A percentile compares a stretch with the other conserved stretches of the same genome.
These are phyloP conservation scores for Paracoccidioides brasiliensis DNA, from an alignment of 2,329 filamentous ascomycete species.

Conservation along the genomic window DNA sequence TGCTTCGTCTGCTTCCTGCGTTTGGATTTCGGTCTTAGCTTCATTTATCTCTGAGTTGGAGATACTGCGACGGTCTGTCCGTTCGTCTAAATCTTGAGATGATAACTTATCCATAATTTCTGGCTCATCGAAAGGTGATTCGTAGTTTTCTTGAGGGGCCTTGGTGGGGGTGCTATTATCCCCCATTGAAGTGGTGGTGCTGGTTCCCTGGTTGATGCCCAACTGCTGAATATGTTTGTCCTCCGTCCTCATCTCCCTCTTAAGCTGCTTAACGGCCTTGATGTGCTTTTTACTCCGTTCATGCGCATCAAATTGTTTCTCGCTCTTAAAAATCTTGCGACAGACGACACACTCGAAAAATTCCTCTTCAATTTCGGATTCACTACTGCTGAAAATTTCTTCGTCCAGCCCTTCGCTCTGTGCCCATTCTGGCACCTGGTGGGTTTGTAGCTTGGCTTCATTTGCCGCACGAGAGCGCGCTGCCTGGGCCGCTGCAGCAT, in stretches of 20 bases:
- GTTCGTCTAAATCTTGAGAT: background rate
- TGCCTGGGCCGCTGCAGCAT: slow-evolving; percentile 71
- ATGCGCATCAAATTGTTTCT: slow-evolving; percentile 81
- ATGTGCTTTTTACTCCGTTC: slow-evolving; percentile 94
- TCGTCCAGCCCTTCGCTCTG: slow-evolving; percentile 43
- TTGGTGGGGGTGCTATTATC: background rate
- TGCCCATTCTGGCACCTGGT: slow-evolving; percentile 62
- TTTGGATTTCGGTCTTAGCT: slow-evolving; percentile 7
- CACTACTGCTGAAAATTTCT: slow-evolving; percentile 35
- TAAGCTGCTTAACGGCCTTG: slow-evolving; percentile 70
- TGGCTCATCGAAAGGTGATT: background rate
- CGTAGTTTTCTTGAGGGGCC: background rate
- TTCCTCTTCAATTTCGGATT: slow-evolving; percentile 38
- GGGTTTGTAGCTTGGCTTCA: slow-evolving; percentile 55
- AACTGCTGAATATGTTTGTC: slow-evolving; percentile 39
- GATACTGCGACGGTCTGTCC: background rate
- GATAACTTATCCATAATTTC: background rate
- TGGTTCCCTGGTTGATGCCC: background rate
- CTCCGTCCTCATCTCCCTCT: slow-evolving; percentile 71
- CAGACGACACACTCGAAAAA: slow-evolving; percentile 52
- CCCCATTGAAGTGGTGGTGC: background rate
- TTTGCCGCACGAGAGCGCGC: slow-evolving; percentile 71
- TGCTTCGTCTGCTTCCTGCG: slow-evolving; percentile 3
- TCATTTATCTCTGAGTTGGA: background rate
- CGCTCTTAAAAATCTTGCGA: slow-evolving; percentile 65